Percentiles rank a stretch among this genome's conserved stretches.
Conservation (phyloP, 495 filamentous ascomycete species). For the Penicillium cinerascens region DNA sequence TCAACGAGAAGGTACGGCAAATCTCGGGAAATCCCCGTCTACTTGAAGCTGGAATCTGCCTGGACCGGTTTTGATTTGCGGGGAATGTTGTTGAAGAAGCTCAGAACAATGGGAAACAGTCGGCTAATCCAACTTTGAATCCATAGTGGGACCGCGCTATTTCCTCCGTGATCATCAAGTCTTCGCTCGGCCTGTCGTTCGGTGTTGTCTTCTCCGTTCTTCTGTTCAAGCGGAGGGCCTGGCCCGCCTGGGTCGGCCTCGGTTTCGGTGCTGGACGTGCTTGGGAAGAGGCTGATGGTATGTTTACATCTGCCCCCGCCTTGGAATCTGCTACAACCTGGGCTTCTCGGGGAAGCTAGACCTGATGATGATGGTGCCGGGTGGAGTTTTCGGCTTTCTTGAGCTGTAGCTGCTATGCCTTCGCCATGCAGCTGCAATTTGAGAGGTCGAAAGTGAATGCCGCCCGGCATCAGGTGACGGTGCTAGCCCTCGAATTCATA, state of each 20-base stretch:
- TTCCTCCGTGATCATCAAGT: constrained; percentile 93
- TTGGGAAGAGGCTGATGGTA: constrained; percentile 77
- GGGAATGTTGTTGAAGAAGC: neutral
- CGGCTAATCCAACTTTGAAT: constrained; percentile 17
- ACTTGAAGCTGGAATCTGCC: neutral
- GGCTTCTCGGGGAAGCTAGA: neutral
- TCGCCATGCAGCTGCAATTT: neutral
- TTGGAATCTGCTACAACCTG: neutral
- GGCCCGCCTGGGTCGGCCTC: constrained; percentile 87
- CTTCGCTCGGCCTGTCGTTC: constrained; percentile 87
- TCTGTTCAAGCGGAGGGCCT: constrained; percentile 94
- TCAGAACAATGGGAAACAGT: constrained; percentile 7
- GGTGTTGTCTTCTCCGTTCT: constrained; percentile 98
- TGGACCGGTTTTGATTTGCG: neutral
- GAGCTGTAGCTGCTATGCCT: neutral
- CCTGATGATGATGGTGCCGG: neutral
- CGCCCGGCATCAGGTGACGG: neutral
- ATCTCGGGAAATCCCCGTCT: neutral
- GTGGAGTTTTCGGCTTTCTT: neutral
- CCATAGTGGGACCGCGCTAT: constrained; percentile 94
- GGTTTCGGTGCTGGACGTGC: constrained; percentile 95
- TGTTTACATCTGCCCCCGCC: constrained; percentile 22
- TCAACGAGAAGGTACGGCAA: constrained; percentile 85
- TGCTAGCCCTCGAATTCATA: neutral
- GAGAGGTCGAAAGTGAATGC: neutral